Percentiles rank a stretch among this genome's conserved stretches.
Evolutionary conservation across 1,284 basidiomycete genomes (phyloP).

Genomic region (Cryptococcus floricola): DNA sequence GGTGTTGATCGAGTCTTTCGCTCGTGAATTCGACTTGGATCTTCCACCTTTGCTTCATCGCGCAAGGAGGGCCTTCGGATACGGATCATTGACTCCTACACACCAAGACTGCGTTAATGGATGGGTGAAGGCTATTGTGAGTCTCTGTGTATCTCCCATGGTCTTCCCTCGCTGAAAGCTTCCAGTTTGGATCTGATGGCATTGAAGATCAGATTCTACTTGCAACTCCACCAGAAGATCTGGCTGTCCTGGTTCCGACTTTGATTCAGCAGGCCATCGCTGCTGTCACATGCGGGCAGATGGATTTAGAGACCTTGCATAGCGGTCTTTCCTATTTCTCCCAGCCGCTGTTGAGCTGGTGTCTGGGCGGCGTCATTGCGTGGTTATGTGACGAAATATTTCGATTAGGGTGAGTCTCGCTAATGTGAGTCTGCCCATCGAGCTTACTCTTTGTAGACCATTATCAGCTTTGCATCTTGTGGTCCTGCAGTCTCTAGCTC

Average conservation of each 20-base stretch:
- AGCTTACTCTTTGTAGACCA: conserved; percentile 13
- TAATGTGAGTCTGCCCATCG: background rate
- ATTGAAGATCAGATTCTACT: conserved; percentile 49
- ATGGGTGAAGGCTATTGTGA: conserved; percentile 47
- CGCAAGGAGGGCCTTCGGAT: conserved; percentile 32
- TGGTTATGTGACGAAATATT: conserved; percentile 47
- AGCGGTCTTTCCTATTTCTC: conserved; percentile 54
- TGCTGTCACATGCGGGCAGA: conserved; percentile 49
- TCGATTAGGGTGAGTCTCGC: conserved; percentile 39
- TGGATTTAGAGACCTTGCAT: conserved; percentile 53
- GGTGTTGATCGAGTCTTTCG: conserved; percentile 40
- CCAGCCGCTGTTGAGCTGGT: conserved; percentile 54
- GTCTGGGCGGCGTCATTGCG: conserved; percentile 51
- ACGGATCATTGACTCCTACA: conserved; percentile 37
- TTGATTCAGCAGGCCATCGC: conserved; percentile 53
- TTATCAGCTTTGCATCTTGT: conserved; percentile 43
- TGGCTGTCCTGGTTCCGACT: conserved; percentile 50
- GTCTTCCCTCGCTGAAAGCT: background rate
- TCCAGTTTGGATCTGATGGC: conserved; percentile 47
- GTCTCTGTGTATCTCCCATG: conserved; percentile 8
- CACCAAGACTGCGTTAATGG: conserved; percentile 40
- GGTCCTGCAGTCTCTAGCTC: conserved; percentile 41
- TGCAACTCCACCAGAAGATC: conserved; percentile 49
- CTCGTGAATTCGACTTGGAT: conserved; percentile 18
- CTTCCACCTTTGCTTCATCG: conserved; percentile 29